phyloP scores from a whole-genome alignment of 495 filamentous ascomycete genomes.

The Podospora fimiseda region DNA sequence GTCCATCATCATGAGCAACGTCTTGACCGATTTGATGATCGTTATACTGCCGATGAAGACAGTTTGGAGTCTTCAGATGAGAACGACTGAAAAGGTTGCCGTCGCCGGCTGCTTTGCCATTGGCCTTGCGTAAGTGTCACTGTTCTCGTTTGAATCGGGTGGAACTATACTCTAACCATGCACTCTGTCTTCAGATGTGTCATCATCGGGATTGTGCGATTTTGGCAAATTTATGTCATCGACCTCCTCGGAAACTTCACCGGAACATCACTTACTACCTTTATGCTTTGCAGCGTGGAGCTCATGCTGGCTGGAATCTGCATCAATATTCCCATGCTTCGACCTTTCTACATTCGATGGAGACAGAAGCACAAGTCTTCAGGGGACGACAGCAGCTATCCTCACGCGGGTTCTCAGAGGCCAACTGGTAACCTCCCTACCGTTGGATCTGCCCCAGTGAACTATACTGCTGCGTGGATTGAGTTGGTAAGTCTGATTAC shows the following conservation, averaged over 20 bases:
- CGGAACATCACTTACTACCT: slow-evolving; percentile 2
- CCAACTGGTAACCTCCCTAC: not conserved
- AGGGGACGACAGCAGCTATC: not conserved
- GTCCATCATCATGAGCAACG: slow-evolving; percentile 4
- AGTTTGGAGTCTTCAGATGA: slow-evolving; percentile 3
- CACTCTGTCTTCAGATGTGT: not conserved
- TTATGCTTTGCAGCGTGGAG: slow-evolving; percentile 4
- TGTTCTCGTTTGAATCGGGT: not conserved
- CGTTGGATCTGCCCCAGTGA: not conserved
- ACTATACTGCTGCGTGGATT: slow-evolving; percentile 1
- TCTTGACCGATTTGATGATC: slow-evolving; percentile 3
- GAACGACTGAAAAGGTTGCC: slow-evolving; percentile 2
- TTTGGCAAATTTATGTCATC: slow-evolving; percentile 2
- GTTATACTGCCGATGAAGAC: not conserved
- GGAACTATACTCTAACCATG: not conserved
- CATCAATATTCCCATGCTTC: slow-evolving; percentile 6
- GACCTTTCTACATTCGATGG: slow-evolving; percentile 1
- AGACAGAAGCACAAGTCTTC: not conserved
- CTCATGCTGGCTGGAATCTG: slow-evolving; percentile 1
- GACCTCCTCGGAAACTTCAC: slow-evolving; percentile 1
- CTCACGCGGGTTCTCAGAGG: not conserved
- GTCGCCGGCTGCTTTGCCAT: slow-evolving; percentile 1
- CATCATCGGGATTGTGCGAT: not conserved
- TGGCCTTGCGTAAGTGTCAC: not conserved
- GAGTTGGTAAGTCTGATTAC: slow-evolving; percentile 2